Conservation (phyloP, 352 stramenopile species). For the Phytophthora tubulina region DNA sequence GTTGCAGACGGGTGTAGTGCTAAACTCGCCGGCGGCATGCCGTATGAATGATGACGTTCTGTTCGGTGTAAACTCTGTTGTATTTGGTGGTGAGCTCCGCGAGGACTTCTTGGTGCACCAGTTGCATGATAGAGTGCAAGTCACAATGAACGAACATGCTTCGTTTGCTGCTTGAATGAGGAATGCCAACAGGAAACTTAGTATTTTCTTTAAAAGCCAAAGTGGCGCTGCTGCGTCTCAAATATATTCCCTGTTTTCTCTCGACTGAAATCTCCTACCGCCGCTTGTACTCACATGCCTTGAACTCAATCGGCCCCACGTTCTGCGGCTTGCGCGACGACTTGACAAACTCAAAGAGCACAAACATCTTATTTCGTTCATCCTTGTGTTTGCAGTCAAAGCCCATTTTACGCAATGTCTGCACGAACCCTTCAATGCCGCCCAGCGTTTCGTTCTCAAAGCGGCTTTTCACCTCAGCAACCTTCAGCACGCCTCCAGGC, state of each 20-base stretch:
- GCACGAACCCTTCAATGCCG: constrained; percentile 73
- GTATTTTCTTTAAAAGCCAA: too few relatives aligned
- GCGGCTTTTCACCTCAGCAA: constrained; percentile 87
- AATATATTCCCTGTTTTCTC: constrained; percentile 29
- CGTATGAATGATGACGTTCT: constrained; percentile 78
- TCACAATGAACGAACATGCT: constrained; percentile 66
- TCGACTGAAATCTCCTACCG: constrained; percentile 45
- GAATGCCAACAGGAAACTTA: constrained; percentile 42
- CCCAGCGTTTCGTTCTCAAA: constrained; percentile 80
- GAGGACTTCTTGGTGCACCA: constrained; percentile 68
- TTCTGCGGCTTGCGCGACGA: constrained; percentile 57
- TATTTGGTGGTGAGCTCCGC: constrained; percentile 52
- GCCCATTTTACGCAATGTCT: constrained; percentile 64
- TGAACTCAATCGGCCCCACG: constrained; percentile 71
- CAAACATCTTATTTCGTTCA: constrained; percentile 90
- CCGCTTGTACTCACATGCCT: constrained; percentile 89
- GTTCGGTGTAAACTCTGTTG: constrained; percentile 53
- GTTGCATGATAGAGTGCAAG: constrained; percentile 53
- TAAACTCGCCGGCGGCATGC: constrained; percentile 31
- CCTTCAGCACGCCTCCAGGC: constrained; percentile 90
- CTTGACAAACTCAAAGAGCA: constrained; percentile 87
- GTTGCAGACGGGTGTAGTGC: constrained; percentile 45
- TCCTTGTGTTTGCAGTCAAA: constrained; percentile 81
- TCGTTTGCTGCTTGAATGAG: constrained; percentile 49
- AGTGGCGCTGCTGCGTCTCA: not conserved